Conservation (phyloP, 2,329 filamentous ascomycete genomes). For the Talaromyces atroroseus region DNA sequence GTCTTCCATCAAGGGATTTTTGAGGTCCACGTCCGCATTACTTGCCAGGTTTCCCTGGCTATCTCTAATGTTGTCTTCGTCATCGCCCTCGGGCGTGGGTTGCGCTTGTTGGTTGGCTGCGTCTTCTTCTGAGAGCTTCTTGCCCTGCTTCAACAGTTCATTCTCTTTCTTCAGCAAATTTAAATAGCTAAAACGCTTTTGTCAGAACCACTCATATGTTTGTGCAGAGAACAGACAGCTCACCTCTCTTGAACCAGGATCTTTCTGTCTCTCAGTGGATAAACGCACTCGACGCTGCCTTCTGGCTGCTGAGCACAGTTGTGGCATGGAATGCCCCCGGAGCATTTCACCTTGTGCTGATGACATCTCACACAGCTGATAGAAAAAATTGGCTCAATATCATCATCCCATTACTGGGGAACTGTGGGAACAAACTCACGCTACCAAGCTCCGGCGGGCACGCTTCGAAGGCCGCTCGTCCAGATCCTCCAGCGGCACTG, state of each 20-base stretch:
- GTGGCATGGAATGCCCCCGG: slow-evolving; percentile 13
- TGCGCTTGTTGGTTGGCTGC: slow-evolving; percentile 4
- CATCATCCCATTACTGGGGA: neutral
- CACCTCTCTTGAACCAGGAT: slow-evolving; percentile 13
- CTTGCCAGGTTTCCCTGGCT: neutral
- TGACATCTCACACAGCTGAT: slow-evolving; percentile 14
- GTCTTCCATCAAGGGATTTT: slow-evolving; percentile 15
- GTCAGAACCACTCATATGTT: neutral
- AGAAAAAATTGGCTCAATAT: neutral
- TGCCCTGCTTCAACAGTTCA: slow-evolving; percentile 2
- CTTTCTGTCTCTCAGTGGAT: slow-evolving; percentile 14
- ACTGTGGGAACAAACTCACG: slow-evolving; percentile 5
- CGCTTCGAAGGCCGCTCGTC: slow-evolving; percentile 13
- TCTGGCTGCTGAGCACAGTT: slow-evolving; percentile 12
- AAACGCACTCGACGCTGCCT: slow-evolving; percentile 13
- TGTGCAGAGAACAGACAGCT: neutral
- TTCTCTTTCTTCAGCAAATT: slow-evolving; percentile 13
- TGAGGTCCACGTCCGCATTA: slow-evolving; percentile 12
- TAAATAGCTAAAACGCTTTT: slow-evolving; percentile 4
- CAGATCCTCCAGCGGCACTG: neutral
- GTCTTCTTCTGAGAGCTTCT: slow-evolving; percentile 2
- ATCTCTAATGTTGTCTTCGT: slow-evolving; percentile 1
- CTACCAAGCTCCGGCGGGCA: slow-evolving; percentile 12
- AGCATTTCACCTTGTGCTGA: slow-evolving; percentile 14
- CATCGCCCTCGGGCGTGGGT: neutral